Conservation (phyloP, 169 alveolate genomes). For the Eimeria praecox region DNA sequence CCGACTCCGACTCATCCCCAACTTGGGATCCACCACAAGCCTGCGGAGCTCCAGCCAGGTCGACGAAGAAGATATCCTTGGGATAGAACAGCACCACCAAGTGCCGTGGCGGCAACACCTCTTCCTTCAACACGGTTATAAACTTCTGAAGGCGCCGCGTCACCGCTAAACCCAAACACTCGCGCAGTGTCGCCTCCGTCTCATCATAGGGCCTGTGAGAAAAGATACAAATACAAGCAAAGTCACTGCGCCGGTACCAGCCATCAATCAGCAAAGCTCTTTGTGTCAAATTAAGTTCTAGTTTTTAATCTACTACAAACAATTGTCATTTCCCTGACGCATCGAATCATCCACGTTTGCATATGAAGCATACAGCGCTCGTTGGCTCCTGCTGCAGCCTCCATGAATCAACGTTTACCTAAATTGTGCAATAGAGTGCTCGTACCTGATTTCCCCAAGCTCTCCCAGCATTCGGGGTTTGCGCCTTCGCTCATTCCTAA, state of each 20-base stretch:
- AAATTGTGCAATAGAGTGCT: background rate
- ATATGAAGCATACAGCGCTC: too few species aligned
- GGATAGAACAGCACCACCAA: slow-evolving; percentile 76
- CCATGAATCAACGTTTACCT: background rate
- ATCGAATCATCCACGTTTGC: background rate
- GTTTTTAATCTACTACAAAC: too few species aligned
- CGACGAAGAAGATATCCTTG: slow-evolving; percentile 70
- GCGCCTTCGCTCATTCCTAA: slow-evolving; percentile 87
- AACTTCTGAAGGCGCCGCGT: slow-evolving; percentile 78
- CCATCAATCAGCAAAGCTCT: background rate
- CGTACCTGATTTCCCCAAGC: slow-evolving; percentile 85
- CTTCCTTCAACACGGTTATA: slow-evolving; percentile 60
- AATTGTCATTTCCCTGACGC: background rate
- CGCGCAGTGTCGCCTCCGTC: slow-evolving; percentile 74
- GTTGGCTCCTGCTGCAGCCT: too few species aligned
- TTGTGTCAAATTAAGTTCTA: background rate
- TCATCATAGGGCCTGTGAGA: slow-evolving; percentile 79
- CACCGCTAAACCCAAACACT: slow-evolving; percentile 71
- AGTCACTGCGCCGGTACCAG: background rate
- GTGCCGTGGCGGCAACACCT: slow-evolving; percentile 77
- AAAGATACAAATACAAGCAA: background rate
- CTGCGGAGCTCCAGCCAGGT: slow-evolving; percentile 50
- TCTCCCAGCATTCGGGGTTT: slow-evolving; percentile 94
- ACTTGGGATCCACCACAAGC: background rate
- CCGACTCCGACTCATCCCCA: slow-evolving; percentile 20